Evolutionary conservation across 2,329 filamentous ascomycete genomes (phyloP).

Genomic region (Plenodomus tracheiphilus): DNA sequence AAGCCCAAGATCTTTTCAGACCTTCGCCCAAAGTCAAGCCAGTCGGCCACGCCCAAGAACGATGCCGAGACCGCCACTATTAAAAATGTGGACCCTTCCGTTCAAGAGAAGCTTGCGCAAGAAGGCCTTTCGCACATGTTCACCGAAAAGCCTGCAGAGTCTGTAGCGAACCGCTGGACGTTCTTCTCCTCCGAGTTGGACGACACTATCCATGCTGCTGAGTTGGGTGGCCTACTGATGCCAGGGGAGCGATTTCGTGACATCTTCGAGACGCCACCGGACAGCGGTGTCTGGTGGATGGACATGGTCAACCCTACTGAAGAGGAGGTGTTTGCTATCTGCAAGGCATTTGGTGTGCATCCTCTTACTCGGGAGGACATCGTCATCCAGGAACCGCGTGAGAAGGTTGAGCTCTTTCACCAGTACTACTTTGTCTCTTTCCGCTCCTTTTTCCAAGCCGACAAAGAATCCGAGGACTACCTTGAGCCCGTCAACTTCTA

Average conservation of each 20-base stretch:
- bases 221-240: conserved; percentile 84
- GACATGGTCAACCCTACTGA: conserved; percentile 90
- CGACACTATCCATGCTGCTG: conserved; percentile 87
- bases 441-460: conserved; percentile 85
- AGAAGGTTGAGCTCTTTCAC: conserved; percentile 97
- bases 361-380: conserved; percentile 97
- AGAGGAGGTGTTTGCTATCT: conserved; percentile 84
- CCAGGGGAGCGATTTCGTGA: conserved; percentile 88
- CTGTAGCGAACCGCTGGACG: conserved; percentile 75
- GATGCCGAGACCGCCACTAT: conserved; percentile 35
- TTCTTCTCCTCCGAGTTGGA: conserved; percentile 97
- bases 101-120: conserved; percentile 51
- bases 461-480: conserved; percentile 77
- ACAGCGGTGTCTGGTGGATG: conserved; percentile 96
- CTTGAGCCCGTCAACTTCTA: conserved; percentile 96
- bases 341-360: conserved; percentile 93
- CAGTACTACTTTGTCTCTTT: conserved; percentile 99
- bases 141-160: conserved; percentile 50
- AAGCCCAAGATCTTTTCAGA: conserved; percentile 64
- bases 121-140: conserved; percentile 42
- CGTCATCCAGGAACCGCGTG: conserved; percentile 88
- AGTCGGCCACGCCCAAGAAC: conserved; percentile 41
- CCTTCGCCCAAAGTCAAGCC: conserved; percentile 53
- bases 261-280: conserved; percentile 72
- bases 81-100: conserved; percentile 33